Evolutionary conservation across 2,329 filamentous ascomycete species (phyloP).

Genomic region (Ilyonectria mors-panacis): DNA sequence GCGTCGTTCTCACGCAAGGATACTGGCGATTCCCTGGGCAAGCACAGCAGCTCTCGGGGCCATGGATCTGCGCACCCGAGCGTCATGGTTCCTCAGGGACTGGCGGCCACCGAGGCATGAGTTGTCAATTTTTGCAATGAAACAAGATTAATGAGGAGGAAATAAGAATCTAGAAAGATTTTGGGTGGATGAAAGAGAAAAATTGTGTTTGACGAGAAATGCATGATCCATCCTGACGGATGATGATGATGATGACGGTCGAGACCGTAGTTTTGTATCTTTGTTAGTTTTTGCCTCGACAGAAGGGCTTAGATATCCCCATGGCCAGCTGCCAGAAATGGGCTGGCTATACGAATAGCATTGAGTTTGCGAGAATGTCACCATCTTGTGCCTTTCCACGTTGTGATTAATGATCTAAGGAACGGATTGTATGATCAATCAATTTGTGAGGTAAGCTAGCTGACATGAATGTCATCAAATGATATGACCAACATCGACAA

Average conservation of each 20-base stretch:
- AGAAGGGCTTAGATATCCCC: conserved; percentile 44
- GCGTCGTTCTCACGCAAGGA: conserved; percentile 60
- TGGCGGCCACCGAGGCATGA: conserved; percentile 45
- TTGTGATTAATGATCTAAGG: background rate
- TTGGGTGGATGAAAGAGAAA: background rate
- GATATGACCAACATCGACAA: too few species aligned
- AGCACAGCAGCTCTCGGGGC: conserved; percentile 44
- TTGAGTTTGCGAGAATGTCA: conserved; percentile 27
- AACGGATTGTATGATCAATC: background rate
- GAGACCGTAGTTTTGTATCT: conserved; percentile 36
- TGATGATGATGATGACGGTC: conserved; percentile 28
- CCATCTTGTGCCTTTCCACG: background rate
- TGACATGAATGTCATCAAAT: too few species aligned
- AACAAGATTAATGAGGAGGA: conserved; percentile 11
- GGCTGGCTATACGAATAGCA: conserved; percentile 14
- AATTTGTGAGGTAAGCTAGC: too few species aligned
- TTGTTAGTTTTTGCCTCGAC: conserved; percentile 35
- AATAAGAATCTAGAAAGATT: background rate
- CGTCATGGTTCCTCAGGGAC: conserved; percentile 46
- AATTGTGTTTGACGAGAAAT: conserved; percentile 9
- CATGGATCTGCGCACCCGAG: conserved; percentile 11
- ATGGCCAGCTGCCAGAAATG: conserved; percentile 7
- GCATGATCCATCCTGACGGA: conserved; percentile 20
- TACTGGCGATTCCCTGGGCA: conserved; percentile 55
- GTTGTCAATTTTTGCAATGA: conserved; percentile 8